Base-by-base conservation (phyloP, 2,329 filamentous ascomycete species). In the Colletotrichum incanum region DNA sequence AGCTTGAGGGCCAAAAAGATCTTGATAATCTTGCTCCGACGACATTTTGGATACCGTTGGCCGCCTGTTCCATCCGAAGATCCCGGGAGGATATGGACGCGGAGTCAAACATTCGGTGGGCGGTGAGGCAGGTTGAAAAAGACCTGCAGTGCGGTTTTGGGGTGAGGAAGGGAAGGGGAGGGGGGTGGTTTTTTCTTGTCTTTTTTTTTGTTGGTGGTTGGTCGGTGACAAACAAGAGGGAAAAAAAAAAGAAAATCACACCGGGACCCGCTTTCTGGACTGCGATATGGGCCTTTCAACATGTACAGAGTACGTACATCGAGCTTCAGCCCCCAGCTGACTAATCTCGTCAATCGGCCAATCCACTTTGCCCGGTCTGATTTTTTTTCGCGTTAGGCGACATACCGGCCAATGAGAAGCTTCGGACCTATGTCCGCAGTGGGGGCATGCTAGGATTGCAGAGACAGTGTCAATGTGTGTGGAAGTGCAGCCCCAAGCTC, bases 1-100 rank as follows among this genome's bases (percentile, higher is more conserved):
- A 49, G 72, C 72, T 49, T 72, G 72, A 28, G 72, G 72, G 26
- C 71, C 71, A 5, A 73, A 73, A 61, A 73, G 71, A 49, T 73
- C 71, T 23, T 71, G 54, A 59, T 71, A 73, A 54, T 73, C 71
- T 31, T 71, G 71, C 67, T 73, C 71, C 54, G 67, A 64, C 59
- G 69, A 72, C 69, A 72, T 72, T 52, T 18, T 39, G 41, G 20
- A 45, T 50, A 62, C 50, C 45, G 68, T 41, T 39, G 39, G 20
- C 52, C 56, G 23, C 59, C 56, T 69, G 62, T 8, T 60, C 65
- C 65, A 55, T 69, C 65, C 65, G 65, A 69, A 47, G 31, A 45
- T 72, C 59, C 47, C 59, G 69, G 65, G 65, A 64, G 3, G 62
- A 41, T 41, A 34, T 67, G 50, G 39, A 69, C 5, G 52, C 59